Conservation (phyloP, 495 filamentous ascomycete species). For the Neurospora africana region DNA sequence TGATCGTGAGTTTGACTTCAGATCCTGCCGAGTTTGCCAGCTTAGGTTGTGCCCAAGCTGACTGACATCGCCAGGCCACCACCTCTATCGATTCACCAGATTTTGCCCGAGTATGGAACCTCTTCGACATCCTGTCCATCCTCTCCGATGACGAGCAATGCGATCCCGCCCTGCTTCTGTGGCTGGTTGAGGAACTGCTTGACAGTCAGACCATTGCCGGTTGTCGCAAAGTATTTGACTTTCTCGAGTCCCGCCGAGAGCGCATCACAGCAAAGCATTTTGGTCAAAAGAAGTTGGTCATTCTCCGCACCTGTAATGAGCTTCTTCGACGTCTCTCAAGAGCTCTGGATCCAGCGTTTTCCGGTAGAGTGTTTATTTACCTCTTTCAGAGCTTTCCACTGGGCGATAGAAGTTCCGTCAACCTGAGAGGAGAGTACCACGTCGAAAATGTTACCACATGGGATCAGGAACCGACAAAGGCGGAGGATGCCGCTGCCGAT, state of each 20-base stretch:
- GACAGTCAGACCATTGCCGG: conserved; percentile 91
- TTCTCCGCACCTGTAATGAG: conserved; percentile 90
- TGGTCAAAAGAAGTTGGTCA: conserved; percentile 73
- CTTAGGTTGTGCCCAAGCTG: conserved; percentile 3
- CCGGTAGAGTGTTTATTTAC: conserved; percentile 93
- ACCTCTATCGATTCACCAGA: conserved; percentile 60
- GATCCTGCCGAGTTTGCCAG: background rate
- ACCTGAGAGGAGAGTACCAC: conserved; percentile 92
- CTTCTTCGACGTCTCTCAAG: conserved; percentile 81
- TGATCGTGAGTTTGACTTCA: conserved; percentile 47
- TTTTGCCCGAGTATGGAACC: conserved; percentile 81
- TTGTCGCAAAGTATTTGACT: conserved; percentile 85
- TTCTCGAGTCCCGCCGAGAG: conserved; percentile 83
- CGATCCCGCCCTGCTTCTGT: conserved; percentile 73
- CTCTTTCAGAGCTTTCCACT: conserved; percentile 94
- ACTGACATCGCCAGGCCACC: conserved; percentile 39
- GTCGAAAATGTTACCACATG: conserved; percentile 87
- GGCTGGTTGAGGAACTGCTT: conserved; percentile 86
- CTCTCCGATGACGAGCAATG: conserved; percentile 79
- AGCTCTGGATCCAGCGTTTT: conserved; percentile 94
- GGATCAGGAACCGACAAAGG: conserved; percentile 42
- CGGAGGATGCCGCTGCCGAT: conserved; percentile 46
- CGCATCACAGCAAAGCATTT: conserved; percentile 76
- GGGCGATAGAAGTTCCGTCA: conserved; percentile 93
- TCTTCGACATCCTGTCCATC: conserved; percentile 80